Percentiles rank a stretch among this genome's conserved stretches.
Evolutionary conservation across 1,139 yeast genomes (phyloP).

Genomic region (Entelexis paramagnoliae): DNA sequence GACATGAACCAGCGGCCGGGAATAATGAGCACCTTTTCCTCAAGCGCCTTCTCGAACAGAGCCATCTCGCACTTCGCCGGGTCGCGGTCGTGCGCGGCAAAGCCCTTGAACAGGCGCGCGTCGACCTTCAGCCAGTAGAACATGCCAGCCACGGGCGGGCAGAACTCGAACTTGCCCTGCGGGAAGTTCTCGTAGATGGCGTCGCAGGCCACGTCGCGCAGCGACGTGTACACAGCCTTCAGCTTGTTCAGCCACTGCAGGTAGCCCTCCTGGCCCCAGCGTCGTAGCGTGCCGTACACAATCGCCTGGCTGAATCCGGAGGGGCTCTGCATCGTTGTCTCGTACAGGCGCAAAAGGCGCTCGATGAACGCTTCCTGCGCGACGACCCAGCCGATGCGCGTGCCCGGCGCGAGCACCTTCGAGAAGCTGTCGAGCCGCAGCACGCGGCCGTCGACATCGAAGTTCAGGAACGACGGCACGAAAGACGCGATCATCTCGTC

Average conservation of each 20-base stretch:
- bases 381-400: conserved; percentile 82
- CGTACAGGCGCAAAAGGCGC: conserved; percentile 62
- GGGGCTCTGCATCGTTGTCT: conserved; percentile 68
- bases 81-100: conserved; percentile 43
- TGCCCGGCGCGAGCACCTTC: conserved; percentile 85
- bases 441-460: conserved; percentile 85
- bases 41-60: conserved; percentile 54
- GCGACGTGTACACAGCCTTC: conserved; percentile 69
- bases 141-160: conserved; percentile 88
- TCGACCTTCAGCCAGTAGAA: conserved; percentile 70
- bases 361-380: conserved; percentile 60
- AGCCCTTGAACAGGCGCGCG: conserved; percentile 69
- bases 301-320: conserved; percentile 72
- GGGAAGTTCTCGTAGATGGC: conserved; percentile 54
- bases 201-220: conserved; percentile 69
- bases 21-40: conserved; percentile 51
- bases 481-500: conserved; percentile 54
- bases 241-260: conserved; percentile 81
- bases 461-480: conserved; percentile 64
- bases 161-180: conserved; percentile 32
- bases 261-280: conserved; percentile 70
- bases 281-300: conserved; percentile 49
- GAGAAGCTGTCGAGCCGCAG: conserved; percentile 84
- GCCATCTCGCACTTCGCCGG: conserved; percentile 52
- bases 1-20: conserved; percentile 87